Base-by-base conservation (phyloP, 768 basidiomycete species). In the Panellus pusillus region DNA sequence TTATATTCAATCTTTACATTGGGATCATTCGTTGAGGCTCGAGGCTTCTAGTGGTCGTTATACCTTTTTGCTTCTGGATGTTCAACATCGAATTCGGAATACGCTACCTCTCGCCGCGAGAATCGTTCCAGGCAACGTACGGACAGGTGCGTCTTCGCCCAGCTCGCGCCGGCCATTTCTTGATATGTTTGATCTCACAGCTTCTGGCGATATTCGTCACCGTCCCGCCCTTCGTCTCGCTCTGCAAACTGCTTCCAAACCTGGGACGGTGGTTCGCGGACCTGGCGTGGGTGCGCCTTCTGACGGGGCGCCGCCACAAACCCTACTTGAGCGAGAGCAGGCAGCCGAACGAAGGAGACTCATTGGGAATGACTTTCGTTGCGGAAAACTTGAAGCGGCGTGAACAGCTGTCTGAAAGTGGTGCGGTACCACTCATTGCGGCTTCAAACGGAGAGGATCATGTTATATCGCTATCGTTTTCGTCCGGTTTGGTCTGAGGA, bases 271-370 rank as follows among this genome's bases (percentile, higher is more conserved):
- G 59, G 59, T 57, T 61, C 44, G 13, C 47, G 18, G 55, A 61
- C 46, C 45, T 61, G n/a, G n/a, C 51, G 28, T 61, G 59, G 59
- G 55, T 61, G 44, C 55, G 59, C 18, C 44, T 27, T 14, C 3
- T 60, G 8, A 52, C 35, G 4, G 15, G 54, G 40, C 54, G 55
- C 9, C 43, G 38, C 9, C 5, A 49, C 28, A 32, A 52, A 36
- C 54, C 54, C 6, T 47, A 27, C 13, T 12, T 19, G 9, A 18
- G 40, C 9, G 8, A 35, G 8, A 24, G 24, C 24, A 24, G 6
- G 24, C 24, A 24, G 3, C 24, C 24, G 24, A 24, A 24, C 24
- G 24, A 24, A 24, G 24, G 24, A 24, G 24, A 6, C 24, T 6
- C 24, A 24, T 24, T 24, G 24, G 24, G 24, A 24, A 24, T 6